These are phyloP conservation scores for Yamadazyma oceani DNA, from an alignment of 1,139 yeast genomes.

Conservation along the genomic window DNA sequence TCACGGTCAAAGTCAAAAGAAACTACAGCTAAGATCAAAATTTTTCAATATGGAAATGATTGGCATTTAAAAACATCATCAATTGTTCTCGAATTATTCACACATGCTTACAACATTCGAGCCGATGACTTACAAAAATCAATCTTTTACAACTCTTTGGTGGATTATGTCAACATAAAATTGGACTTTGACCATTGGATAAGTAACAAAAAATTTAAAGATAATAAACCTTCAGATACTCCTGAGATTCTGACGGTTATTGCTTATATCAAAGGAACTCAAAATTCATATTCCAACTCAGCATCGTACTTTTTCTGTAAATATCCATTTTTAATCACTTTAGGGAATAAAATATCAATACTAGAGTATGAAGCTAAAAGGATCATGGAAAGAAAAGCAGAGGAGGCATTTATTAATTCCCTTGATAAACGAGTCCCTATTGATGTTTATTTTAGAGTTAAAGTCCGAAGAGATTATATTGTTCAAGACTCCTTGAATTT, in stretches of 20 bases:
- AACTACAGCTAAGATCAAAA: slow-evolving; percentile 44
- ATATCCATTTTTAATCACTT: slow-evolving; percentile 76
- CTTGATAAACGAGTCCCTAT: slow-evolving; percentile 59
- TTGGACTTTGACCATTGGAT: slow-evolving; percentile 89
- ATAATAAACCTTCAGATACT: slow-evolving; percentile 11
- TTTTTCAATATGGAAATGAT: slow-evolving; percentile 69
- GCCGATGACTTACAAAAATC: slow-evolving; percentile 44
- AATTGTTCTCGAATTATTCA: slow-evolving; percentile 53
- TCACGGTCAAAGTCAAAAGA: slow-evolving; percentile 12
- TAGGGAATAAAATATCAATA: slow-evolving; percentile 79
- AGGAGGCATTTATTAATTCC: slow-evolving; percentile 81
- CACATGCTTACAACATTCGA: slow-evolving; percentile 50
- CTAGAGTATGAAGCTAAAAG: slow-evolving; percentile 80
- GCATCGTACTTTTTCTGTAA: slow-evolving; percentile 65
- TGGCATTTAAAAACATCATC: slow-evolving; percentile 80
- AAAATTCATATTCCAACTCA: slow-evolving; percentile 23
- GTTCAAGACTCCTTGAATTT: slow-evolving; percentile 75
- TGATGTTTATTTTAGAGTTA: slow-evolving; percentile 67
- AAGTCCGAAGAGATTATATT: slow-evolving; percentile 65
- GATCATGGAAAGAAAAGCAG: slow-evolving; percentile 85
- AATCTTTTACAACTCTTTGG: slow-evolving; percentile 74
- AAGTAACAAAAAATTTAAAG: slow-evolving; percentile 18
- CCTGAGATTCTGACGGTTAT: slow-evolving; percentile 42
- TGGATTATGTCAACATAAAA: slow-evolving; percentile 74
- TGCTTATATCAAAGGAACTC: slow-evolving; percentile 48